phyloP scores from a whole-genome alignment of 208 protist species.

The Borovskyia barvae region DNA sequence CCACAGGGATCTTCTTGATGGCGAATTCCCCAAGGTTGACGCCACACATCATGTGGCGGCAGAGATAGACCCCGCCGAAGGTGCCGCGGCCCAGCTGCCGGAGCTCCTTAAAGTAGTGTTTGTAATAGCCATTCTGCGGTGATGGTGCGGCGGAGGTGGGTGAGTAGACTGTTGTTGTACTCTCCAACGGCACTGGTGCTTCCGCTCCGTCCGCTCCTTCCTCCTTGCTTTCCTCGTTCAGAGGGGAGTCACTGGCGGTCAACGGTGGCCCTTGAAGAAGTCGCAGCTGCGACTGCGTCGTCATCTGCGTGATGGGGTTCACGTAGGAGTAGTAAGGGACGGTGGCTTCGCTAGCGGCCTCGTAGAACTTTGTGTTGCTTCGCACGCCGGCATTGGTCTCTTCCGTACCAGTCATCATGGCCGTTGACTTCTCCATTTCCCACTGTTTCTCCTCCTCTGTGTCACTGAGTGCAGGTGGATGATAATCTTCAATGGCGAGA shows the following conservation, averaged over 20 bases:
- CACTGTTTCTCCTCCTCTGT: neutral
- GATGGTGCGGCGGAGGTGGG: conserved; percentile 5
- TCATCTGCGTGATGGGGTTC: too few species aligned
- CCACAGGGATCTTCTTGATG: conserved; percentile 91
- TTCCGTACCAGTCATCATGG: conserved; percentile 4
- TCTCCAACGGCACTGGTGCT: neutral
- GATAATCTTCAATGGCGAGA: conserved; percentile 48
- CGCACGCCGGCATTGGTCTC: neutral
- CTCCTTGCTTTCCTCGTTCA: neutral
- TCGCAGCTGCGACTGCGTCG: conserved; percentile 18
- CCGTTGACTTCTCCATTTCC: conserved; percentile 3
- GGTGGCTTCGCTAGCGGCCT: neutral
- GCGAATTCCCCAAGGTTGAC: conserved; percentile 80
- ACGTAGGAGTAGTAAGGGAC: too few species aligned
- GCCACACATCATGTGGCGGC: conserved; percentile 82
- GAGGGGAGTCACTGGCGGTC: too few species aligned
- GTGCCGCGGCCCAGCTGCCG: conserved; percentile 79
- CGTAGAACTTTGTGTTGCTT: neutral
- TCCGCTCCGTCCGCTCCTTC: conserved; percentile 3
- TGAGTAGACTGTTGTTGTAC: conserved; percentile 2
- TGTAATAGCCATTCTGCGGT: conserved; percentile 69
- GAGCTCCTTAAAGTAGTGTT: conserved; percentile 79
- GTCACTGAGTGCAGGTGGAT: neutral
- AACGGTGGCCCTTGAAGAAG: too few species aligned
- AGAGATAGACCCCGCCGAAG: conserved; percentile 88